Evolutionary conservation across 2,329 filamentous ascomycete species (phyloP), one percentile per base, ranked within the genome.

Genomic region (Colletotrichum sp.): DNA sequence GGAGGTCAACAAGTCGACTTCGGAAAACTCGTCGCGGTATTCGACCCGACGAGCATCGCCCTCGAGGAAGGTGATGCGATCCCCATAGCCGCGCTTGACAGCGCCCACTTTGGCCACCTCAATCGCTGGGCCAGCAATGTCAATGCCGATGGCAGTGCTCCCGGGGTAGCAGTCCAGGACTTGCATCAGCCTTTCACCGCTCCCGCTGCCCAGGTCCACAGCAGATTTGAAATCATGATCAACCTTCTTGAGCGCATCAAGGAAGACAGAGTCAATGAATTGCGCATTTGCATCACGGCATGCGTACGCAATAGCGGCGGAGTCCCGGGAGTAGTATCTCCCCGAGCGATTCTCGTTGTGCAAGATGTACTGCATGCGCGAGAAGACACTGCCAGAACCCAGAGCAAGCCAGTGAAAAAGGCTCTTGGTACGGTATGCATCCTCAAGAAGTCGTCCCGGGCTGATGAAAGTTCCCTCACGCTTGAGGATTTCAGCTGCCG

Each of bases 121-220:
- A 48, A 77, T 48, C 18, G 77, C 64, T 10, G 64, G 63, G 6
- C 32, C 55, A 13, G 77, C 78, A 24, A 79, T 66, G 32, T 79
- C 78, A 13, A 79, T 63, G 10, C 78, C 78, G 18, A 79, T 57
- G 36, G 32, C 78, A n/a, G 39, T 43, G 39, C 39, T 43, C 18
- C 39, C 9, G 24, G 73, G 76, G 66, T 60, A 75, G 13, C 77
- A 71, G 10, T 69, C 64, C 5, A 78, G 32, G 5, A 78, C 65
- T 24, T 78, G 65, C 74, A 78, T 77, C 21, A 78, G 55, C 32
- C 76, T 24, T 52, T 72, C 68, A 39, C 77, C 77, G 59, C 77
- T 78, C 6, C 76, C 77, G 65, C 76, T 70, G 6, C 76, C 77
- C 9, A 78, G 67, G 52, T 78, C 77, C 39, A 75, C 74, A 21